Evolutionary conservation across 2,329 filamentous ascomycete genomes (phyloP).

Genomic region (Leptographium radiaticola): DNA sequence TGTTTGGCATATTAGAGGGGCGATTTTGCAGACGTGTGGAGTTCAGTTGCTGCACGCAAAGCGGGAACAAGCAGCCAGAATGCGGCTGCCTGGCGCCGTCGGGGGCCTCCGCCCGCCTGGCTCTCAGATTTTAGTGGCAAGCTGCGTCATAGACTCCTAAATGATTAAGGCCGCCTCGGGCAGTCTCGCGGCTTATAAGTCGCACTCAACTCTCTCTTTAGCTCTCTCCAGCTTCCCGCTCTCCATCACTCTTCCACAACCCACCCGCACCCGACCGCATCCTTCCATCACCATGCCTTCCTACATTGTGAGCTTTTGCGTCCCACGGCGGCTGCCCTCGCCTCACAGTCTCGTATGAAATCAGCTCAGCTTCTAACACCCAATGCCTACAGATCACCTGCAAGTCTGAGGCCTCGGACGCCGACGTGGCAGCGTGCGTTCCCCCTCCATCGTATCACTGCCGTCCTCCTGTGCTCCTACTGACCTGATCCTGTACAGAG

Average conservation of each 20-base stretch:
- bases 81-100: not conserved
- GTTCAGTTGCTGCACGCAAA: no score
- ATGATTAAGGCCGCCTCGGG: not conserved
- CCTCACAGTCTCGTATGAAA: not conserved
- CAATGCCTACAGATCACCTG: slow-evolving; percentile 53
- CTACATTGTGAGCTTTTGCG: slow-evolving; percentile 11
- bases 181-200: not conserved
- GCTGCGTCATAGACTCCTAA: not conserved
- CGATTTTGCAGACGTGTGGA: no score
- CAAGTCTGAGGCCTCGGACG: slow-evolving; percentile 53
- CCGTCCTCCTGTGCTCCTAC: not conserved
- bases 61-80: not conserved
- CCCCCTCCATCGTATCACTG: not conserved
- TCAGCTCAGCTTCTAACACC: not conserved
- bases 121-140: not conserved
- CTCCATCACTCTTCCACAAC: not conserved
- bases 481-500: slow-evolving; percentile 30
- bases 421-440: slow-evolving; percentile 54
- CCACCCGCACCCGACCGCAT: not conserved
- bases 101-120: not conserved
- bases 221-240: not conserved
- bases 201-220: no score
- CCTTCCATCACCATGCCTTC: slow-evolving; percentile 10
- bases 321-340: no score
- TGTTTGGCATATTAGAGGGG: no score